These are phyloP conservation scores for Rhizoclosmatium sp. DNA, from an alignment of 192 early-diverging fungal genomes.

Conservation along the genomic window DNA sequence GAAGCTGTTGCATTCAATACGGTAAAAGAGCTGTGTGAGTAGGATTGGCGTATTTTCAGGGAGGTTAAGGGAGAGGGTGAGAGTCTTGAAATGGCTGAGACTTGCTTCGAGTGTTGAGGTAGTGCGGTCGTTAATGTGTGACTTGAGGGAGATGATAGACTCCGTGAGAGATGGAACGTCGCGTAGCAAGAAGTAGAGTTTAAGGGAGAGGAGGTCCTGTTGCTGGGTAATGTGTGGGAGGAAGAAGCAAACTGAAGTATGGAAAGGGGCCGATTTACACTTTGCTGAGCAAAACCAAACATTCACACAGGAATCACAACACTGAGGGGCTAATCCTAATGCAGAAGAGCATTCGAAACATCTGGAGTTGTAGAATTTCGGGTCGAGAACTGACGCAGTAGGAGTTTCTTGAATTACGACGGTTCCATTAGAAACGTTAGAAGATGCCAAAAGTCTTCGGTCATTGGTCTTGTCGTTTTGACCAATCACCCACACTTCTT, in stretches of 20 bases:
- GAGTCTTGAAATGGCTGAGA: not conserved
- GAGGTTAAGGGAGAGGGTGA: not conserved
- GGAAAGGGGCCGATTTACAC: not conserved
- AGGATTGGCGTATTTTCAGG: not conserved
- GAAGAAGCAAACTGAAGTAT: not conserved
- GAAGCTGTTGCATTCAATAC: constrained; percentile 18
- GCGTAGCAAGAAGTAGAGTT: not conserved
- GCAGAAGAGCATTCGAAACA: not conserved
- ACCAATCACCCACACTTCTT: not conserved
- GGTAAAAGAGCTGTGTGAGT: not conserved
- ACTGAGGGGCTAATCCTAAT: not conserved
- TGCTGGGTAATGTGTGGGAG: not conserved
- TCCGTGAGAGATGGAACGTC: not conserved
- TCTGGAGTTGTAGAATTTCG: not conserved
- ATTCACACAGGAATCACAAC: not conserved
- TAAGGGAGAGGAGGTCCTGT: not conserved
- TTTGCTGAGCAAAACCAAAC: not conserved
- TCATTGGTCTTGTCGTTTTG: not conserved
- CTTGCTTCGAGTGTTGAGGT: not conserved
- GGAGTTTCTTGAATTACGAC: not conserved
- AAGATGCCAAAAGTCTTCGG: not conserved
- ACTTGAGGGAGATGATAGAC: constrained; percentile 1
- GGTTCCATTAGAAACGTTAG: not conserved
- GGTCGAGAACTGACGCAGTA: not conserved
- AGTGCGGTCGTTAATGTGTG: not conserved